Evolutionary conservation across 495 filamentous ascomycete species (phyloP).

Genomic region (Thozetella sp.): DNA sequence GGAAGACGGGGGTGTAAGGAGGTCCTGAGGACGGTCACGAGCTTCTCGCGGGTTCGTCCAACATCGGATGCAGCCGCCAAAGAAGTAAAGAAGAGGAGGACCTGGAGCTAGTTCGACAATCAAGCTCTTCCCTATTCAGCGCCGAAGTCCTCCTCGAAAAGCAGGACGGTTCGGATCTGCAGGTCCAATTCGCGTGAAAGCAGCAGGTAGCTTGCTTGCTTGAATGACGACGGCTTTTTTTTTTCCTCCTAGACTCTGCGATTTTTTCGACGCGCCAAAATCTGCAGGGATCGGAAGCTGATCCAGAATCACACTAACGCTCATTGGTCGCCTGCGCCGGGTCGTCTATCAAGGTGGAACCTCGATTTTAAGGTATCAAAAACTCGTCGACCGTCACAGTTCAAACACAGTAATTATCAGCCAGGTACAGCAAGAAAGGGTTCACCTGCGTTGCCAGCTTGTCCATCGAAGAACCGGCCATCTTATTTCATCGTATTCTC

Average conservation of each 20-base stretch:
- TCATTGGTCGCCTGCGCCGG: neutral
- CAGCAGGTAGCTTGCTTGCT: neutral
- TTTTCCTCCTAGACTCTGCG: slow-evolving; percentile 8
- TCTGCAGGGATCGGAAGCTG: neutral
- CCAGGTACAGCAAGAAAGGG: too few relatives aligned
- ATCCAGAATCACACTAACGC: neutral
- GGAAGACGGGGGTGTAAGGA: slow-evolving; percentile 9
- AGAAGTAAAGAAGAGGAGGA: neutral
- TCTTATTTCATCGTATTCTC: too few relatives aligned
- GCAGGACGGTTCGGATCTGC: neutral
- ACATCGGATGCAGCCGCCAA: neutral
- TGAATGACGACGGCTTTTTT: slow-evolving; percentile 22
- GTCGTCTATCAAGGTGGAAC: too few relatives aligned
- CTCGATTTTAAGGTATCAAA: too few relatives aligned
- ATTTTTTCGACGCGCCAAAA: neutral
- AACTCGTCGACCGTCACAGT: too few relatives aligned
- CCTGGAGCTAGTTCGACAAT: neutral
- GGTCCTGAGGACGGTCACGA: neutral
- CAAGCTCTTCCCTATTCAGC: neutral
- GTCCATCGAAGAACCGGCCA: too few relatives aligned
- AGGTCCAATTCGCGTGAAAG: too few relatives aligned
- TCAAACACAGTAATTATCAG: too few relatives aligned
- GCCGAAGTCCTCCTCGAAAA: neutral
- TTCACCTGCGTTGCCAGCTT: too few relatives aligned
- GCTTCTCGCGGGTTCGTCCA: neutral